Evolutionary conservation across 2,329 filamentous ascomycete genomes (phyloP).

Genomic region (Colletotrichum sp.): DNA sequence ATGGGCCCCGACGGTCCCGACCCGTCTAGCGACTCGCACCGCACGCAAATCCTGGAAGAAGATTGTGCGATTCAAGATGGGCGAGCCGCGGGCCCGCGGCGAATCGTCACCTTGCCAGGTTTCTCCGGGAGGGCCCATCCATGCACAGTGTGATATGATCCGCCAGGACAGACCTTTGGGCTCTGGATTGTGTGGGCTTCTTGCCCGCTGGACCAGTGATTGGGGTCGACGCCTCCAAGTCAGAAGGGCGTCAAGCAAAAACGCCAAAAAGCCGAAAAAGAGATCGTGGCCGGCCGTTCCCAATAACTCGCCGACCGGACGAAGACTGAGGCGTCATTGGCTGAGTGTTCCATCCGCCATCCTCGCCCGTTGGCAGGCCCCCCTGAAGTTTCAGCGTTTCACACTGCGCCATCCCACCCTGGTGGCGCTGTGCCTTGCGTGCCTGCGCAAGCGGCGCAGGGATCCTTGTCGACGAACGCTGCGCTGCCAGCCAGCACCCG

Average conservation of each 20-base stretch:
- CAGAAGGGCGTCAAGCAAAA: not conserved
- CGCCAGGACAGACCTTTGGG: not conserved
- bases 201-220: not conserved
- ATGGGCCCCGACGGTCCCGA: not conserved
- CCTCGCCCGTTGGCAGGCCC: constrained; percentile 7
- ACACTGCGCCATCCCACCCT: constrained; percentile 17
- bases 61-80: constrained; percentile 4
- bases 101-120: not conserved
- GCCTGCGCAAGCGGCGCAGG: constrained; percentile 22
- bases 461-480: not conserved
- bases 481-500: not conserved
- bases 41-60: constrained; percentile 1
- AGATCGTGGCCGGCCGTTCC: not conserved
- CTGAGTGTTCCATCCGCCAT: constrained; percentile 2
- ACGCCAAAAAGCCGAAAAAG: constrained; percentile 1
- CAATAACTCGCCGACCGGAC: not conserved
- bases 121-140: not conserved
- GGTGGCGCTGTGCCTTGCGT: constrained; percentile 18
- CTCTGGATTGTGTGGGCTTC: not conserved
- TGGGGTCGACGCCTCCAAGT: not conserved
- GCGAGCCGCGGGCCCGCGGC: constrained; percentile 5
- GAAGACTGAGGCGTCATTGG: constrained; percentile 11
- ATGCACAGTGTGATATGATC: constrained; percentile 15
- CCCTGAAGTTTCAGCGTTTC: constrained; percentile 24
- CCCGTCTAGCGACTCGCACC: not conserved